Evolutionary conservation across 805 yeast species (phyloP).

Genomic region (Kluyveromyces nonfermentans): DNA sequence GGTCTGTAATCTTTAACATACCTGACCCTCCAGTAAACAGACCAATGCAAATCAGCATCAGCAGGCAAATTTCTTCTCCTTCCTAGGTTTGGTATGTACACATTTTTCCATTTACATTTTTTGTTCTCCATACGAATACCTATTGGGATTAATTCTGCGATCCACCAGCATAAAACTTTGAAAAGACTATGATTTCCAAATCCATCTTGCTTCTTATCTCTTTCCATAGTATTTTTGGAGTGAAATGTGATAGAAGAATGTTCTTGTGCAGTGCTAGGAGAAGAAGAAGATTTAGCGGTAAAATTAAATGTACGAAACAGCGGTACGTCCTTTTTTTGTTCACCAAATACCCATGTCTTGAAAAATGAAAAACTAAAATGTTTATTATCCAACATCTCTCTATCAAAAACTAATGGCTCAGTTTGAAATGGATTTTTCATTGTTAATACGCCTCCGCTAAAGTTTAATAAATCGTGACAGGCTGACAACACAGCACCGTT

Average conservation of each 20-base stretch:
- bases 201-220: slow-evolving; percentile 26
- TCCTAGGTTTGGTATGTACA: slow-evolving; percentile 50
- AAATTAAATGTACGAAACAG: neutral
- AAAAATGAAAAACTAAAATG: slow-evolving; percentile 6
- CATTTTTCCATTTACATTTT: slow-evolving; percentile 41
- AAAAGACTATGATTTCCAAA: slow-evolving; percentile 28
- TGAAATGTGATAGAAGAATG: neutral
- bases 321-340: neutral
- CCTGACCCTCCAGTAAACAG: slow-evolving; percentile 47
- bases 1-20: slow-evolving; percentile 40
- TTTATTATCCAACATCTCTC: slow-evolving; percentile 4
- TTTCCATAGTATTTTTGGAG: neutral
- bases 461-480: slow-evolving; percentile 42
- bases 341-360: neutral
- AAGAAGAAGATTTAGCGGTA: neutral
- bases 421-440: slow-evolving; percentile 2
- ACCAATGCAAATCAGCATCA: slow-evolving; percentile 49
- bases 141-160: slow-evolving; percentile 50
- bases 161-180: slow-evolving; percentile 45
- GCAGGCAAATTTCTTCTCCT: slow-evolving; percentile 40
- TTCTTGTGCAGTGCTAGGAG: neutral
- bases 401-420: neutral
- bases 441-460: slow-evolving; percentile 9
- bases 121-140: slow-evolving; percentile 41
- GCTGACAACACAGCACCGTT: slow-evolving; percentile 37